Conservation (phyloP, 2,329 filamentous ascomycete genomes). For the Aureobasidium uvarum region DNA sequence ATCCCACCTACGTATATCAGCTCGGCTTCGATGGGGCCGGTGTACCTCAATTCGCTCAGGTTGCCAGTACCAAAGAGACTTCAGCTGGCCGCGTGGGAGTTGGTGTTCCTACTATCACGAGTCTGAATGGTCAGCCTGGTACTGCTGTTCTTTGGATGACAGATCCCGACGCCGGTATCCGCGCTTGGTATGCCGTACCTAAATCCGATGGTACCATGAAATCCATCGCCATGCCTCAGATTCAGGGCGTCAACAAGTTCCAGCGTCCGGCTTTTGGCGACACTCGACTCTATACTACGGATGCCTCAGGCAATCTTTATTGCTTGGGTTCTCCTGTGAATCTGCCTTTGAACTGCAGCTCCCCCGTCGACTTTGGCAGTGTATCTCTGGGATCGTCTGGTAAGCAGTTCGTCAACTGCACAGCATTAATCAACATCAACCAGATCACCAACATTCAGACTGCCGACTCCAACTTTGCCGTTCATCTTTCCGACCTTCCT, state of each 20-base stretch:
- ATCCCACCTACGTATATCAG: neutral
- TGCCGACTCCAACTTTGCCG: neutral
- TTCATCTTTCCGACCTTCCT: neutral
- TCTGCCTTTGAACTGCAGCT: neutral
- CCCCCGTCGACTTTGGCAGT: neutral
- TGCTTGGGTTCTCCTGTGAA: neutral
- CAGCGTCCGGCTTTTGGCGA: neutral
- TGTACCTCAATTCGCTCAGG: neutral
- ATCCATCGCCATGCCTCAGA: neutral
- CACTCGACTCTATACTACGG: neutral
- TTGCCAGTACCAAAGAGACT: neutral
- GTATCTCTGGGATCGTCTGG: neutral
- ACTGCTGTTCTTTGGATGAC: neutral
- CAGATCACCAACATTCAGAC: neutral
- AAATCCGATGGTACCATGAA: neutral
- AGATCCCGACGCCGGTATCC: neutral
- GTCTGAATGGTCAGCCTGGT: neutral
- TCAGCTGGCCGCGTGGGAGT: neutral
- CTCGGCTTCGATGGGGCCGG: neutral
- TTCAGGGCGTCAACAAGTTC: neutral
- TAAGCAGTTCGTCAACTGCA: neutral
- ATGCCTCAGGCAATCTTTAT: neutral
- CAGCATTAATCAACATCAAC: neutral
- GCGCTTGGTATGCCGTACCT: neutral
- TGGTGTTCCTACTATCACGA: neutral